Evolutionary conservation across 192 early-diverging fungal genomes (phyloP).

Genomic region (Geranomyces michiganensis): DNA sequence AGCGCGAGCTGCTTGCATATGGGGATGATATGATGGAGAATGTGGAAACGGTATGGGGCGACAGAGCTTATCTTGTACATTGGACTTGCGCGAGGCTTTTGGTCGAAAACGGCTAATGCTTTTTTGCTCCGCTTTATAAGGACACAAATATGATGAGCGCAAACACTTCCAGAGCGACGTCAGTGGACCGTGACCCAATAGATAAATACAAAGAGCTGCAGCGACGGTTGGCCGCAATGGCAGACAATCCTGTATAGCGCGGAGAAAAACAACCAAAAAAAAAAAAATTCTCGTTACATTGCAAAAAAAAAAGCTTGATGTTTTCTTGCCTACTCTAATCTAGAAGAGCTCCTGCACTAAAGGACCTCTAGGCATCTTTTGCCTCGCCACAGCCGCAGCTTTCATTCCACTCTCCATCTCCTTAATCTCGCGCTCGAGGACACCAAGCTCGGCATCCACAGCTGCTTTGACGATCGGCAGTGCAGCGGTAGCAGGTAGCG

Average conservation of each 20-base stretch:
- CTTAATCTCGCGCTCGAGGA: not conserved
- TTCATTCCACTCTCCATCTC: not conserved
- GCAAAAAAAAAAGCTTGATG: not conserved
- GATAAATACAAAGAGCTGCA: slow-evolving; percentile 3
- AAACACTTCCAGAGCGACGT: too few species aligned
- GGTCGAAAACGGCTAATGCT: not conserved
- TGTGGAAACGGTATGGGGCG: slow-evolving; percentile 9
- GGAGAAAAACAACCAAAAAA: not conserved
- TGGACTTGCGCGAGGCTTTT: too few species aligned
- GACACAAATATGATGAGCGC: too few species aligned
- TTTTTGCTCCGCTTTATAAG: too few species aligned
- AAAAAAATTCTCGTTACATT: not conserved
- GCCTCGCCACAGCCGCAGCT: not conserved
- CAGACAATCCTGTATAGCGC: not conserved
- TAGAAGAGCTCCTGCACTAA: not conserved
- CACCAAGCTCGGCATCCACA: slow-evolving; percentile 7
- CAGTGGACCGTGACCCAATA: not conserved
- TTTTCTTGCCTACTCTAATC: not conserved
- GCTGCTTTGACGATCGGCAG: slow-evolving; percentile 1
- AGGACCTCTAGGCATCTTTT: not conserved
- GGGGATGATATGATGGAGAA: not conserved
- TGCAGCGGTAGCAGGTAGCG: not conserved
- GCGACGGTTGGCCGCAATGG: not conserved
- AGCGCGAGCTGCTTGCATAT: not conserved
- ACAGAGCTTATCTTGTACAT: too few species aligned